These are phyloP conservation scores for Rubia tinctorum DNA, from an alignment of 305 asterid species.

Conservation along the genomic window DNA sequence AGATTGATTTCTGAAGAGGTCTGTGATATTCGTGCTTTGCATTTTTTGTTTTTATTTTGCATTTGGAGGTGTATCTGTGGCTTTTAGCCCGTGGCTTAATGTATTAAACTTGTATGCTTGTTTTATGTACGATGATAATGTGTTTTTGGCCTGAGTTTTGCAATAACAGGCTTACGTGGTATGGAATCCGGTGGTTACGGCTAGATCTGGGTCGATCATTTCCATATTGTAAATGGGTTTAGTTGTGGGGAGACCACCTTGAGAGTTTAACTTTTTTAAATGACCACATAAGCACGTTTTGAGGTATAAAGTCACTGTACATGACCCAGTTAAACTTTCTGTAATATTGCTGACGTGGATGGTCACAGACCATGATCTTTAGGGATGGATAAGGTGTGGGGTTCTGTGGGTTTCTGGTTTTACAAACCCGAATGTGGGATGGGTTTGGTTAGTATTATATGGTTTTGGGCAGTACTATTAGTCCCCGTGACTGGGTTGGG, in stretches of 20 bases:
- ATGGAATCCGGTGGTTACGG: background rate
- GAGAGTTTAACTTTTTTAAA: background rate
- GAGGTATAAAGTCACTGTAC: background rate
- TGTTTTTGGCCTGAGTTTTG: background rate
- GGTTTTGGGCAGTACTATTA: background rate
- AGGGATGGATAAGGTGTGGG: background rate
- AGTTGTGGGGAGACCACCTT: background rate
- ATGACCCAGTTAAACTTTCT: background rate
- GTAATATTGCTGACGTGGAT: background rate
- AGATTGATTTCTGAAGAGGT: constrained; percentile 90
- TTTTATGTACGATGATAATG: background rate
- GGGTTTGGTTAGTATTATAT: background rate
- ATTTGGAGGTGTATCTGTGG: background rate
- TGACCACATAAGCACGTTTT: background rate
- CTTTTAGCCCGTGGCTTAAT: background rate
- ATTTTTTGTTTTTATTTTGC: constrained; percentile 16
- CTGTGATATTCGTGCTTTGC: constrained; percentile 19
- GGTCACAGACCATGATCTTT: background rate
- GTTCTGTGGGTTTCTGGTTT: background rate
- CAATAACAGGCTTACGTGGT: background rate
- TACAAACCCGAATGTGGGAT: background rate
- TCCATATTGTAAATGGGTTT: background rate
- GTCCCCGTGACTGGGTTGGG: background rate
- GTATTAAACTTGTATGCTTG: too few relatives aligned
- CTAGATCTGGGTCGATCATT: background rate